phyloP scores from a whole-genome alignment of 495 filamentous ascomycete genomes.

The Umbilicaria muhlenbergii region DNA sequence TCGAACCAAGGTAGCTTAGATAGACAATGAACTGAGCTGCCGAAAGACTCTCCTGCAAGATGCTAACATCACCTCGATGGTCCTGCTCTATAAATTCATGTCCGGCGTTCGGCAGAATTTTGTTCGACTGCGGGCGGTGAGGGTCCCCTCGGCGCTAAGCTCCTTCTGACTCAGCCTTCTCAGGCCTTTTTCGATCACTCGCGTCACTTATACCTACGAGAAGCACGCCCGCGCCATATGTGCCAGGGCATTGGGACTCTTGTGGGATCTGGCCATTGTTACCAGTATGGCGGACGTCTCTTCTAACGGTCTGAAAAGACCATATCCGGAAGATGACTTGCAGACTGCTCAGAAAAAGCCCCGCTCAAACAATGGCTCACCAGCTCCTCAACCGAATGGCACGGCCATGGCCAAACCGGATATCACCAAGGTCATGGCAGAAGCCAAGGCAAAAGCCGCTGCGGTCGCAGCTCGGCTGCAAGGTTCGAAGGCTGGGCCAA shows the following conservation, averaged over 20 bases:
- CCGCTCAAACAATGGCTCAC: constrained; percentile 45
- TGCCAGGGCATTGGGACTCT: too few species aligned
- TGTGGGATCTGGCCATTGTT: too few species aligned
- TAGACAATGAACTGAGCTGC: not conserved
- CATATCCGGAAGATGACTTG: constrained; percentile 37
- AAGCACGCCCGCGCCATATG: too few species aligned
- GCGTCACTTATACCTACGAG: too few species aligned
- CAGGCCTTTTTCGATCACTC: too few species aligned
- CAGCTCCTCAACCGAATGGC: constrained; percentile 26
- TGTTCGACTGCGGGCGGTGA: too few species aligned
- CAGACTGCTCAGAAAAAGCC: constrained; percentile 39
- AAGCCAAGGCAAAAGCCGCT: constrained; percentile 44
- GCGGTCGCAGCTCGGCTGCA: constrained; percentile 40
- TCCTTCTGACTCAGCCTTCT: too few species aligned
- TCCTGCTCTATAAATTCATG: too few species aligned
- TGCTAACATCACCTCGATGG: too few species aligned
- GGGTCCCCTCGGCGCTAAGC: too few species aligned
- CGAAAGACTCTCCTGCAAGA: not conserved
- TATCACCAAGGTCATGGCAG: constrained; percentile 44
- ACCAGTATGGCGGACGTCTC: constrained; percentile 35
- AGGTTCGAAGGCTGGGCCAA: constrained; percentile 25
- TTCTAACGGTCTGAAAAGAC: constrained; percentile 38
- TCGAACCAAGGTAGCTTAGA: not conserved
- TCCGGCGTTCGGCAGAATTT: too few species aligned
- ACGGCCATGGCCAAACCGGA: constrained; percentile 28